Evolutionary conservation across 2,329 filamentous ascomycete genomes (phyloP).

Genomic region (Celoporthe dispersa): DNA sequence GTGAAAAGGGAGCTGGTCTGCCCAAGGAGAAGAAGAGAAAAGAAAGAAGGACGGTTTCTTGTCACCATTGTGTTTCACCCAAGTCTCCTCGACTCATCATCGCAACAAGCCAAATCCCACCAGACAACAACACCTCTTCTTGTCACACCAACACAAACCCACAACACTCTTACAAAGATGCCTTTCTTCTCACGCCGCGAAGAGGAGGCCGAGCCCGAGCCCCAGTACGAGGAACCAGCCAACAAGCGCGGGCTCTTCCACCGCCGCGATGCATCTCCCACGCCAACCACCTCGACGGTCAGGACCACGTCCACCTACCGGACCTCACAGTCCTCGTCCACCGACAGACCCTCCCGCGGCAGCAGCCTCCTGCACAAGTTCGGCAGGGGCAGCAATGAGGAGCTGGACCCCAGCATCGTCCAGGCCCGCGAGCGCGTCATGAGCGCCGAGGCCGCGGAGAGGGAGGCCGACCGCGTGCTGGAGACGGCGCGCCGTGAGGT

Average conservation of each 20-base stretch:
- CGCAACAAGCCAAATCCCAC: neutral
- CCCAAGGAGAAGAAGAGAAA: neutral
- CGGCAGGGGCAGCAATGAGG: conserved; percentile 47
- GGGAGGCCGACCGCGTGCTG: conserved; percentile 67
- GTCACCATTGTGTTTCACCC: neutral
- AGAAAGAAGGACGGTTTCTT: neutral
- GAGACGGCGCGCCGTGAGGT: conserved; percentile 60
- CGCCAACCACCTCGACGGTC: conserved; percentile 34
- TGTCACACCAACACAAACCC: conserved; percentile 4
- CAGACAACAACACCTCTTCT: neutral
- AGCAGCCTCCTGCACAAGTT: conserved; percentile 50
- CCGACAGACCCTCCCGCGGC: conserved; percentile 37
- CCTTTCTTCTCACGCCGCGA: conserved; percentile 42
- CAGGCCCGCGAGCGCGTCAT: conserved; percentile 65
- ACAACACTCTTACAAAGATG: conserved; percentile 34
- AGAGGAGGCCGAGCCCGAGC: conserved; percentile 39
- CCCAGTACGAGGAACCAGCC: conserved; percentile 35
- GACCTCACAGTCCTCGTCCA: conserved; percentile 36
- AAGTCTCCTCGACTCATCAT: neutral
- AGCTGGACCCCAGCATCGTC: conserved; percentile 65
- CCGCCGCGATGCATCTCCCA: conserved; percentile 37
- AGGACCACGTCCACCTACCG: conserved; percentile 32
- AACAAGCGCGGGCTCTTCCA: conserved; percentile 35
- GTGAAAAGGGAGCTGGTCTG: conserved; percentile 21
- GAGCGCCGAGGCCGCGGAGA: conserved; percentile 65